Evolutionary conservation across 1,284 basidiomycete genomes (phyloP), one percentile per base, ranked within the genome.

Genomic region (Limonomyces culmigenus): DNA sequence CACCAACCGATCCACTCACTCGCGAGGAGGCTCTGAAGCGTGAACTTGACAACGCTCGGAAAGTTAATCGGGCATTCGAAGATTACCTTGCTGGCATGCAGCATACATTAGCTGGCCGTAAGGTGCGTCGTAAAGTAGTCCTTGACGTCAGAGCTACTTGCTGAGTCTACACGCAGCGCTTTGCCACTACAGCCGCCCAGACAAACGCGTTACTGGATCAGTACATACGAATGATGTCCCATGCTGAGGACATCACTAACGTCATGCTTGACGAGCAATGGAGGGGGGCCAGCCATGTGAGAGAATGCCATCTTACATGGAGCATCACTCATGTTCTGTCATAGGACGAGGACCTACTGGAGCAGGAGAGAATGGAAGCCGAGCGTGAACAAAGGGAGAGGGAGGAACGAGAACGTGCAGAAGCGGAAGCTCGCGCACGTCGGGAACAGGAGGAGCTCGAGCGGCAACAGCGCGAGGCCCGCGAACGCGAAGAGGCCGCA

Each of bases 241-340:
- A 67, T 47, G 76, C 78, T 0, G 80, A 84, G 49, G 62, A 67
- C 6, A 62, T 67, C 40, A 59, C 75, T 2, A 66, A 64, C 21
- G 50, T 84, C 38, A 68, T 84, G 18, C 72, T 81, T 42, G 79
- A 84, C 48, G 74, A 81, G 42, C 58, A 67, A 40, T 84, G 76
- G 75, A 56, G 67, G 39, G 79, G 80, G 2, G 75, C 70, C 32
- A 71, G 76, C 41, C 66, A 59, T 34, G 79, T 80, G 48, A 52
- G 72, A 51, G 40, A 18, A 17, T 11, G 37, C 25, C 29, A 19
- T 35, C 21, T 19, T 32, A 6, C 33, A 15, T 16, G 33, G 6
- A 33, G 17, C 25, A 20, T 31, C 4, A 14, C 25, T 17, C 18
- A 11, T 29, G 18, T 5, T 29, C 19, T n/a, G 3, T 20, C 18